phyloP scores from a whole-genome alignment of 345 rosid species.

The Gynandropsis gynandra region DNA sequence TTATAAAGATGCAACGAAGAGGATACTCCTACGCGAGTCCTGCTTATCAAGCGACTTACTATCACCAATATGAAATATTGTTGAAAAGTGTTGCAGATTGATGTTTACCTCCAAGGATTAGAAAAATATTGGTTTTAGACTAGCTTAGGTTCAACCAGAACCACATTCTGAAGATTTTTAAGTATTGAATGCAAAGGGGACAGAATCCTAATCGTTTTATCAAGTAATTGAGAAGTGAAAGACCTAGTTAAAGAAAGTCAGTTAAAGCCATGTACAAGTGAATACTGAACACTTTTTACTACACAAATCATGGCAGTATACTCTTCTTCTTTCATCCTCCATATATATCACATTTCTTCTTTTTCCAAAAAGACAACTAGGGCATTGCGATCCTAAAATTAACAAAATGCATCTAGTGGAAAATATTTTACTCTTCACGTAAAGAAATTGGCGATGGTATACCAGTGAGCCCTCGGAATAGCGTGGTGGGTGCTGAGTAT shows the following conservation, averaged over 20 bases:
- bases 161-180: background rate
- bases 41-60: slow-evolving; percentile 9
- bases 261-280: background rate
- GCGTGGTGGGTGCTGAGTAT: slow-evolving; percentile 77
- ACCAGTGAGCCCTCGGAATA: slow-evolving; percentile 94
- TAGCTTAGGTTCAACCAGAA: background rate
- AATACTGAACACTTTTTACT: slow-evolving; percentile 3
- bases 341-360: slow-evolving; percentile 11
- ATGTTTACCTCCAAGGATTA: slow-evolving; percentile 11
- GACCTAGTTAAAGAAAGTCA: background rate
- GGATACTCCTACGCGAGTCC: slow-evolving; percentile 1
- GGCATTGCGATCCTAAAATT: background rate
- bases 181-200: slow-evolving; percentile 1
- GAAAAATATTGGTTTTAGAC: slow-evolving; percentile 7
- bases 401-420: slow-evolving; percentile 2
- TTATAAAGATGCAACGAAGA: background rate
- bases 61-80: slow-evolving; percentile 8
- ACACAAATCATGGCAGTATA: slow-evolving; percentile 9
- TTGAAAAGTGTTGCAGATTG: slow-evolving; percentile 12
- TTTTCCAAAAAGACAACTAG: slow-evolving; percentile 7
- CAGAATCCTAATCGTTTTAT: background rate
- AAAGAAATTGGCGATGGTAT: slow-evolving; percentile 22
- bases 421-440: slow-evolving; percentile 14
- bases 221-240: background rate
- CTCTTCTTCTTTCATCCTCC: slow-evolving; percentile 14